Evolutionary conservation across 2,329 filamentous ascomycete genomes (phyloP).

Genomic region (Rhinocladiella mackenziei): DNA sequence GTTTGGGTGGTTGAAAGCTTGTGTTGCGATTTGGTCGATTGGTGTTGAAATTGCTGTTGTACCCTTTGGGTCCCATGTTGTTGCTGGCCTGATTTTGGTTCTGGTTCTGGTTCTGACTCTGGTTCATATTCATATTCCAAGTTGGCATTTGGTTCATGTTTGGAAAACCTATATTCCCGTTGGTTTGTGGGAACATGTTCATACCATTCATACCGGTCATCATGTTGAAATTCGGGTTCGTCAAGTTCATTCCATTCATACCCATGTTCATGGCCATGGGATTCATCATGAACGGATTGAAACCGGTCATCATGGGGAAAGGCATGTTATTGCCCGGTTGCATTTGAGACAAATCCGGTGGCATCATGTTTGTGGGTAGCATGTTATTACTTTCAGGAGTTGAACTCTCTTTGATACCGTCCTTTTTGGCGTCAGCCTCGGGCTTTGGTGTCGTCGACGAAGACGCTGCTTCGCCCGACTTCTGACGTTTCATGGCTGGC

Average conservation of each 20-base stretch:
- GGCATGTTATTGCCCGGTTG: constrained; percentile 26
- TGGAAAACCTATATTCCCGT: constrained; percentile 35
- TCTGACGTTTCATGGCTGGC: constrained; percentile 42
- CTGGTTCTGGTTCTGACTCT: constrained; percentile 33
- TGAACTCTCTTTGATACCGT: constrained; percentile 6
- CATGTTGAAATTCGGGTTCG: constrained; percentile 23
- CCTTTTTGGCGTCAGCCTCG: constrained; percentile 5
- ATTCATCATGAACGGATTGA: constrained; percentile 40
- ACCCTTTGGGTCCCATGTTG: constrained; percentile 26
- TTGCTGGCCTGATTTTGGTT: constrained; percentile 29
- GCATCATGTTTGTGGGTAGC: constrained; percentile 33
- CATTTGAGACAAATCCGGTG: constrained; percentile 30
- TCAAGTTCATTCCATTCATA: constrained; percentile 39
- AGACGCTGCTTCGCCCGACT: constrained; percentile 38
- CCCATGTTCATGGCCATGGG: constrained; percentile 29
- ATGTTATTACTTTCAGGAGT: constrained; percentile 19
- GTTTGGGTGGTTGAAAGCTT: constrained; percentile 20
- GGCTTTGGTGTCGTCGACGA: constrained; percentile 39
- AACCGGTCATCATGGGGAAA: constrained; percentile 27
- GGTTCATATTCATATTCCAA: constrained; percentile 32
- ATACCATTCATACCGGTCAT: constrained; percentile 38
- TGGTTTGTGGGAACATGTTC: constrained; percentile 32
- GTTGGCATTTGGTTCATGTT: constrained; percentile 30
- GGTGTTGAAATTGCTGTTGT: constrained; percentile 35
- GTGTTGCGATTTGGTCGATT: constrained; percentile 15